Evolutionary conservation across 2,329 filamentous ascomycete genomes (phyloP).

Genomic region (Monosporascus sp.): DNA sequence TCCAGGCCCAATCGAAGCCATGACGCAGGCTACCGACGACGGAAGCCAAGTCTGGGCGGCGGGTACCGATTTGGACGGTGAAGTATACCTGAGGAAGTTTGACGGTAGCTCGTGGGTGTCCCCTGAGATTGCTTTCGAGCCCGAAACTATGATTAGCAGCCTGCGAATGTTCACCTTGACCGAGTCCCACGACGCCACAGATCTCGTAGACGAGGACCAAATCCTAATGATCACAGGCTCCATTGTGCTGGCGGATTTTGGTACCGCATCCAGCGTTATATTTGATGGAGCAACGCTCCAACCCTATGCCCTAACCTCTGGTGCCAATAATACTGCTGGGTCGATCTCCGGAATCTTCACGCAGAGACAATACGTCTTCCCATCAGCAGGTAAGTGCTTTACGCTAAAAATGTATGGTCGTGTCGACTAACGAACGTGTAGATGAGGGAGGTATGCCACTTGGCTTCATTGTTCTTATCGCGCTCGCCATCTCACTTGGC

Average conservation of each 20-base stretch:
- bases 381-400: conserved; percentile 49
- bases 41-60: conserved; percentile 76
- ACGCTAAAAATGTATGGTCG: not conserved
- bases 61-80: conserved; percentile 59
- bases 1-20: conserved; percentile 73
- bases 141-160: conserved; percentile 66
- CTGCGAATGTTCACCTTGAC: conserved; percentile 76
- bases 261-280: conserved; percentile 77
- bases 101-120: conserved; percentile 68
- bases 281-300: conserved; percentile 77
- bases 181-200: conserved; percentile 58
- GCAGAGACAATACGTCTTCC: conserved; percentile 74
- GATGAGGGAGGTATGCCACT: conserved; percentile 56
- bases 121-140: conserved; percentile 58
- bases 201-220: conserved; percentile 62
- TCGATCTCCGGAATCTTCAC: conserved; percentile 81
- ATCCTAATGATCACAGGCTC: conserved; percentile 80
- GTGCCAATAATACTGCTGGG: conserved; percentile 58
- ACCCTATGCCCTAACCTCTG: conserved; percentile 78
- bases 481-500: conserved; percentile 70
- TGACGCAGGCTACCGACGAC: conserved; percentile 70
- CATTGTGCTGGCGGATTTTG: conserved; percentile 69
- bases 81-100: conserved; percentile 77
- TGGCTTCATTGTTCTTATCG: conserved; percentile 76
- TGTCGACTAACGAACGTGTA: conserved; percentile 21